These are phyloP conservation scores for Pythium periplocum DNA, from an alignment of 352 stramenopile genomes.

Conservation along the genomic window DNA sequence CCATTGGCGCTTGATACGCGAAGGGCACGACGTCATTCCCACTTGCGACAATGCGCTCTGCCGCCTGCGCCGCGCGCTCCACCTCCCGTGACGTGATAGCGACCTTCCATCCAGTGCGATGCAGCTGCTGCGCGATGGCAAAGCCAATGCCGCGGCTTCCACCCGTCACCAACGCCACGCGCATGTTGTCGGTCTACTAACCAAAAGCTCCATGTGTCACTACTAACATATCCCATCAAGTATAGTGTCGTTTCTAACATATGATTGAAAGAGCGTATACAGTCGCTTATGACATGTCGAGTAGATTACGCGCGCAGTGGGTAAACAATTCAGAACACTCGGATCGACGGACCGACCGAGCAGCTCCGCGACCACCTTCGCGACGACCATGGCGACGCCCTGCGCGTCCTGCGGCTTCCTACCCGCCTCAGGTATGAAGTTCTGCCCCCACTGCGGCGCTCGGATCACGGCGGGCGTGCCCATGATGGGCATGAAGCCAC, in stretches of 20 bases:
- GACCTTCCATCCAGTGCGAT: constrained; percentile 57
- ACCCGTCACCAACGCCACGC: constrained; percentile 64
- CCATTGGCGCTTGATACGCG: constrained; percentile 46
- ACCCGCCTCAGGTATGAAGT: constrained; percentile 24
- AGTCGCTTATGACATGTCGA: too few species aligned
- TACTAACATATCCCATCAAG: too few species aligned
- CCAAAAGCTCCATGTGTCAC: too few species aligned
- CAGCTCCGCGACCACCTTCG: too few species aligned
- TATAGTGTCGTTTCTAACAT: too few species aligned
- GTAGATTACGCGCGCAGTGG: too few species aligned
- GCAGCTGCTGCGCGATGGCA: constrained; percentile 59
- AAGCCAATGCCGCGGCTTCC: constrained; percentile 79
- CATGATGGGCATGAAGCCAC: not conserved
- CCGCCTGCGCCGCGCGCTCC: constrained; percentile 43
- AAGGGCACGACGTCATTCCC: constrained; percentile 37
- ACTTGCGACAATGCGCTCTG: constrained; percentile 25
- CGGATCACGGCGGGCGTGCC: constrained; percentile 12
- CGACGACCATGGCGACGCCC: constrained; percentile 15
- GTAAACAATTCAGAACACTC: too few species aligned
- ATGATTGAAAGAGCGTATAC: too few species aligned
- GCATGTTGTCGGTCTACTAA: too few species aligned
- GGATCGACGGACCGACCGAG: too few species aligned
- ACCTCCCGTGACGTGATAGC: constrained; percentile 67
- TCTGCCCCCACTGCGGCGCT: constrained; percentile 51
- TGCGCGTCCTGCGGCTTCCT: constrained; percentile 41